A percentile compares a stretch with the other conserved stretches of the same genome.
Evolutionary conservation across 768 basidiomycete species (phyloP).

Genomic region (Mycena venus): DNA sequence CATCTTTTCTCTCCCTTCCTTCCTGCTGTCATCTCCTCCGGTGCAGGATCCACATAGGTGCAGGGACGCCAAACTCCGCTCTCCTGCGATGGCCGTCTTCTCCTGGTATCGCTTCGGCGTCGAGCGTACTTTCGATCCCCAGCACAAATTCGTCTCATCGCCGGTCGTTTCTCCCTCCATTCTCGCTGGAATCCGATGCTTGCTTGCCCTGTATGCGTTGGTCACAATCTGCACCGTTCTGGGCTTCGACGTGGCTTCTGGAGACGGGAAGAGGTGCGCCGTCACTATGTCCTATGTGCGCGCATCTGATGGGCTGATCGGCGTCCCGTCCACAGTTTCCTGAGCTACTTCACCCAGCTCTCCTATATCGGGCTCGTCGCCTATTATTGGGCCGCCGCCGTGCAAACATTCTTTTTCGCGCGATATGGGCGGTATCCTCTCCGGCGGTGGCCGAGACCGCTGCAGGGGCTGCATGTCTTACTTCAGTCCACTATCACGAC

Average conservation of each 20-base stretch:
- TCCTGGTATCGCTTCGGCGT: conserved; percentile 48
- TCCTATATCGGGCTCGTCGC: conserved; percentile 72
- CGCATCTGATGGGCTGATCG: not conserved
- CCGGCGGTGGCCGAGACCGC: conserved; percentile 67
- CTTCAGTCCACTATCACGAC: conserved; percentile 64
- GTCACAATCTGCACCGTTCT: conserved; percentile 54
- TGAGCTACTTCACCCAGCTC: conserved; percentile 76
- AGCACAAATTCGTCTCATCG: conserved; percentile 61
- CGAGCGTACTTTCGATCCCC: conserved; percentile 54
- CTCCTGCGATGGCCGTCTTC: not conserved
- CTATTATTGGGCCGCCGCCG: conserved; percentile 71
- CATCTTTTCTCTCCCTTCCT: not conserved
- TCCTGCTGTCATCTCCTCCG: not conserved
- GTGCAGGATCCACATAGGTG: not conserved
- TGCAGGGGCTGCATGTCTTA: conserved; percentile 71
- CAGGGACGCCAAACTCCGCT: not conserved
- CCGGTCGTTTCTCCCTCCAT: conserved; percentile 58
- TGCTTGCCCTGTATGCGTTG: conserved; percentile 66
- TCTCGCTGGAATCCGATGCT: conserved; percentile 60
- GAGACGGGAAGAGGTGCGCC: conserved; percentile 50
- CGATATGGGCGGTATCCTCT: conserved; percentile 61
- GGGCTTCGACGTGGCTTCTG: conserved; percentile 47
- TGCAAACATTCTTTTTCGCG: conserved; percentile 65
- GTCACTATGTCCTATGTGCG: not conserved
- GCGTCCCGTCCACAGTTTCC: not conserved